Evolutionary conservation across 2,329 filamentous ascomycete genomes (phyloP).

Genomic region (Peltaster fructicola): DNA sequence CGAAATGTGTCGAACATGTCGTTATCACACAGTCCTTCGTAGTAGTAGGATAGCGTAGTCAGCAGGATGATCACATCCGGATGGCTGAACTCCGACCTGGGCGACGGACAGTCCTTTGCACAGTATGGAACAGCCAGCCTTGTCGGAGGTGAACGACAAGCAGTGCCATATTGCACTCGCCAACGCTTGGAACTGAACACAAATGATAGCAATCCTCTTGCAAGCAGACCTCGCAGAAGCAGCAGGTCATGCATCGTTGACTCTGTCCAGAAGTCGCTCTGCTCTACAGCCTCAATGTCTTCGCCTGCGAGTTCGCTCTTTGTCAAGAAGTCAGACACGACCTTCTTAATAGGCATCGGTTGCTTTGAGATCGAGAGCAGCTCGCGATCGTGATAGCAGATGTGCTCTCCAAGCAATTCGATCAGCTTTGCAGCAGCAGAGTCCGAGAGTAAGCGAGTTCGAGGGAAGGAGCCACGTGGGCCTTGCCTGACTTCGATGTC

Average conservation of each 20-base stretch:
- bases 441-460: slow-evolving; percentile 38
- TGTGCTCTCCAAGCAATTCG: slow-evolving; percentile 15
- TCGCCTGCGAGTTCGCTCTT: slow-evolving; percentile 3
- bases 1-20: slow-evolving; percentile 25
- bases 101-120: slow-evolving; percentile 46
- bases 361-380: slow-evolving; percentile 8
- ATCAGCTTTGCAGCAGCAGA: slow-evolving; percentile 19
- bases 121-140: slow-evolving; percentile 47
- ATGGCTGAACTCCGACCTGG: slow-evolving; percentile 49
- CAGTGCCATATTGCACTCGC: slow-evolving; percentile 43
- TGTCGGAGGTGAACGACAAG: slow-evolving; percentile 28
- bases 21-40: slow-evolving; percentile 33
- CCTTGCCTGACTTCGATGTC: slow-evolving; percentile 6
- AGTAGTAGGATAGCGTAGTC: slow-evolving; percentile 52
- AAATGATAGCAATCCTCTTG: slow-evolving; percentile 41
- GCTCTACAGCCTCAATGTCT: slow-evolving; percentile 5
- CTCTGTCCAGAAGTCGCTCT: slow-evolving; percentile 6
- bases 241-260: slow-evolving; percentile 24
- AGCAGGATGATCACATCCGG: slow-evolving; percentile 48
- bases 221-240: slow-evolving; percentile 45
- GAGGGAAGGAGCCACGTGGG: slow-evolving; percentile 28
- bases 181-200: slow-evolving; percentile 44
- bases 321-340: slow-evolving; percentile 7
- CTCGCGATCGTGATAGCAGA: slow-evolving; percentile 14
- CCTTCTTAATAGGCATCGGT: slow-evolving; percentile 4